Evolutionary conservation across 2,329 filamentous ascomycete genomes (phyloP).

Genomic region (Geosmithia morbida): DNA sequence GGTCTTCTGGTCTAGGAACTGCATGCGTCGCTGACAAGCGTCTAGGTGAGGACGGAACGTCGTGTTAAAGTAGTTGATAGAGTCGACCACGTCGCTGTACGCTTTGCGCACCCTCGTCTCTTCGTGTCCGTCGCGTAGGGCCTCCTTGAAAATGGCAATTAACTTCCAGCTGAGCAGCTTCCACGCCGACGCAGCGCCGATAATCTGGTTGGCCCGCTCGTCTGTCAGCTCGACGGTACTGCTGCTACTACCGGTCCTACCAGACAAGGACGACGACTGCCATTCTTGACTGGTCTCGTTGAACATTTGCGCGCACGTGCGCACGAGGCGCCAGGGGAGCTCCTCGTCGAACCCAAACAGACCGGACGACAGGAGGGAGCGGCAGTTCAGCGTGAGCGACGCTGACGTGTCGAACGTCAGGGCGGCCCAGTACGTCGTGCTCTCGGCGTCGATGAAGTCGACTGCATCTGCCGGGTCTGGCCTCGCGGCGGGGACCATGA

Average conservation of each 20-base stretch:
- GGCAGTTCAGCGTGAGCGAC: slow-evolving; percentile 23
- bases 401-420: slow-evolving; percentile 25
- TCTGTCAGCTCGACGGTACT: slow-evolving; percentile 12
- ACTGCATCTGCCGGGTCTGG: slow-evolving; percentile 13
- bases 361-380: slow-evolving; percentile 21
- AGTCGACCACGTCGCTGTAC: slow-evolving; percentile 9
- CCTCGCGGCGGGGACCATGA: slow-evolving; percentile 10
- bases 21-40: slow-evolving; percentile 15
- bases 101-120: slow-evolving; percentile 13
- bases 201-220: slow-evolving; percentile 15
- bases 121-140: slow-evolving; percentile 14
- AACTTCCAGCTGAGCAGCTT: slow-evolving; percentile 17
- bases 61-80: slow-evolving; percentile 12
- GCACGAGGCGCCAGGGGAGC: slow-evolving; percentile 13
- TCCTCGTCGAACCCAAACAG: slow-evolving; percentile 17
- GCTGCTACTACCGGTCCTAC: background rate
- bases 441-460: slow-evolving; percentile 20
- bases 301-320: slow-evolving; percentile 13
- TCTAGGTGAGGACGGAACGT: slow-evolving; percentile 13
- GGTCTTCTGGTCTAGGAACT: slow-evolving; percentile 14
- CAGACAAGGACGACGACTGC: slow-evolving; percentile 4
- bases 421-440: slow-evolving; percentile 24
- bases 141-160: slow-evolving; percentile 16
- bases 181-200: slow-evolving; percentile 13
- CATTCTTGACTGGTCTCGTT: slow-evolving; percentile 11